Conservation (phyloP, 2,329 filamentous ascomycete genomes). For the Hyphodiscus sp. region DNA sequence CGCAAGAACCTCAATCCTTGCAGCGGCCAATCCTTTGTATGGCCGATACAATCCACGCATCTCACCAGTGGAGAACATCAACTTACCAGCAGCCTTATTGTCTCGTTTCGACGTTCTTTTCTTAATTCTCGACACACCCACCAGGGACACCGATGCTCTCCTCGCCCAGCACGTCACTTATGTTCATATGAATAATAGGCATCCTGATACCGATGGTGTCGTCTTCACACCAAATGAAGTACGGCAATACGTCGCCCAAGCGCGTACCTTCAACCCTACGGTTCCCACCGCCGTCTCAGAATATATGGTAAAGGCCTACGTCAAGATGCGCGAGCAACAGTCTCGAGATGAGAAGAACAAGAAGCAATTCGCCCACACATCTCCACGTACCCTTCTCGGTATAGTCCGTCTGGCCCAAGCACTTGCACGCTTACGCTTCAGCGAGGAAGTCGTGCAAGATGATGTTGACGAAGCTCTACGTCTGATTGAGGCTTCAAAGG, state of each 20-base stretch:
- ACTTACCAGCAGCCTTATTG: constrained; percentile 91
- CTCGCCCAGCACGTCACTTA: constrained; percentile 92
- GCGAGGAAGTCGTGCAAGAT: constrained; percentile 74
- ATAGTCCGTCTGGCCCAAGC: constrained; percentile 91
- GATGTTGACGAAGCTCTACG: constrained; percentile 94
- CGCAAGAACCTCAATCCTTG: constrained; percentile 89
- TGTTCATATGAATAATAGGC: constrained; percentile 94
- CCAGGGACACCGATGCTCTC: constrained; percentile 83
- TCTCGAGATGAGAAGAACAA: constrained; percentile 85
- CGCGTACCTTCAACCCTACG: constrained; percentile 78
- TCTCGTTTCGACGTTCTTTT: constrained; percentile 98
- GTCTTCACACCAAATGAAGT: constrained; percentile 91
- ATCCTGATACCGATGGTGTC: constrained; percentile 72
- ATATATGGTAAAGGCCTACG: constrained; percentile 96
- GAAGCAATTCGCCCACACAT: constrained; percentile 90
- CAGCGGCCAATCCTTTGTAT: constrained; percentile 94
- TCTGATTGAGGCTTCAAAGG: constrained; percentile 88
- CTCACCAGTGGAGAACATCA: constrained; percentile 98
- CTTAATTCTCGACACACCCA: constrained; percentile 90
- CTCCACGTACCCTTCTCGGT: constrained; percentile 86
- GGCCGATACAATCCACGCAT: constrained; percentile 97
- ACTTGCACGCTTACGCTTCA: constrained; percentile 85
- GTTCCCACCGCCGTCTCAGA: constrained; percentile 83
- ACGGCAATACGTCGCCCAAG: constrained; percentile 90
- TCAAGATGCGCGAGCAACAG: constrained; percentile 86